These are phyloP conservation scores for Bipolaris bicolor DNA, from an alignment of 2,329 filamentous ascomycete genomes.

Conservation along the genomic window DNA sequence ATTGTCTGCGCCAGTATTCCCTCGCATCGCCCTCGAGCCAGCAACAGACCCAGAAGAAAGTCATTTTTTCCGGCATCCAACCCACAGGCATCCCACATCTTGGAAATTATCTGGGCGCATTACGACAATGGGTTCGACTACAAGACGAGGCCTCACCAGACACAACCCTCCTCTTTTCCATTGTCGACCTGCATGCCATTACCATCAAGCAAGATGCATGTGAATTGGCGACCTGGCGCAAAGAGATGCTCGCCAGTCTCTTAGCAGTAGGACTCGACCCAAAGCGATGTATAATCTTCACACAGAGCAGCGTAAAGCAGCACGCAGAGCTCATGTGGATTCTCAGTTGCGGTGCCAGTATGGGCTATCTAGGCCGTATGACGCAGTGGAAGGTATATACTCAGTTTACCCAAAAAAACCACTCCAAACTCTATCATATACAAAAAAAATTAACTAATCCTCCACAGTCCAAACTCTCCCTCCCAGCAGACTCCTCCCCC, in stretches of 20 bases:
- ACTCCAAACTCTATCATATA: too few species aligned
- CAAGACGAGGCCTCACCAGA: slow-evolving; percentile 67
- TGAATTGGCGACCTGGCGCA: slow-evolving; percentile 68
- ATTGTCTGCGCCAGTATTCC: slow-evolving; percentile 16
- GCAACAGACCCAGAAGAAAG: slow-evolving; percentile 17
- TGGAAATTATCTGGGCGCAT: slow-evolving; percentile 91
- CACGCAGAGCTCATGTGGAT: slow-evolving; percentile 98
- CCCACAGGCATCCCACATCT: slow-evolving; percentile 93
- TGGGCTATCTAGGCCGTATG: slow-evolving; percentile 96
- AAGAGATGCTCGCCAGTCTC: slow-evolving; percentile 78
- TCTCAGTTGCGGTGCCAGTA: slow-evolving; percentile 85
- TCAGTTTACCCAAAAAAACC: too few species aligned
- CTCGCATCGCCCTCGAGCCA: not conserved
- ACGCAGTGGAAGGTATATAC: slow-evolving; percentile 91
- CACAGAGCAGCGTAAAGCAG: slow-evolving; percentile 76
- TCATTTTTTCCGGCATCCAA: slow-evolving; percentile 94
- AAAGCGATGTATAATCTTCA: slow-evolving; percentile 77
- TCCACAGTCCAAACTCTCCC: slow-evolving; percentile 68
- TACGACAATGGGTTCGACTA: slow-evolving; percentile 83
- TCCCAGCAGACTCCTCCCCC: slow-evolving; percentile 64
- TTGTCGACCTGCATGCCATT: slow-evolving; percentile 94
- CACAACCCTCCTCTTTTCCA: slow-evolving; percentile 76
- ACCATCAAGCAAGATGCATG: slow-evolving; percentile 71
- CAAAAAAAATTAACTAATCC: slow-evolving; percentile 4
- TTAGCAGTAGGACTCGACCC: slow-evolving; percentile 85